Base-by-base conservation (phyloP, 768 basidiomycete species). In the Mycena floridula region DNA sequence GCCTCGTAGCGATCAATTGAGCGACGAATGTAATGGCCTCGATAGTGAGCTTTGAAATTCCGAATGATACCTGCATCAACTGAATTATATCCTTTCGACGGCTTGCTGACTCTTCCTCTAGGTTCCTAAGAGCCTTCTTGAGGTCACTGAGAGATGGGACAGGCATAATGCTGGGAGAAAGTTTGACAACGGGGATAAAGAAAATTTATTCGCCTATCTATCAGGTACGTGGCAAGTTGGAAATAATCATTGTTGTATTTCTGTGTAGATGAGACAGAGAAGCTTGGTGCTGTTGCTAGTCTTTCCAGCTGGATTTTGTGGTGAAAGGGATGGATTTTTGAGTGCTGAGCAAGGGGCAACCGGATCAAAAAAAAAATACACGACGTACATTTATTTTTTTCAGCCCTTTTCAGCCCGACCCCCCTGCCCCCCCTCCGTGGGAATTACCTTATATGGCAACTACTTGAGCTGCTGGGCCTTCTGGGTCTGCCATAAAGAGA, bases 1-100 rank as follows among this genome's bases (percentile, higher is more conserved):
- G 38, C 40, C 16, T 45, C 44, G 16, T 45, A 11, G 9, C 12
- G 12, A 23, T 45, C 44, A 22, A 45, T 23, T 12, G 44, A 11
- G 16, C 25, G 44, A 7, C 7, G 22, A 22, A 12, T 8, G 23
- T 11, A 45, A 40, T 7, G 8, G 7, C 13, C 9, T 7, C 25
- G 40, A 41, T 45, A 45, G 26, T 44, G 8, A n/a, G 43, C 43
- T 39, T 54, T 54, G 51, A 52, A 49, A 4, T 25, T 21, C 11
- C 43, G 37, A 42, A 54, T 54, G 32, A 52, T 47, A 2, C 53
- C 53, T 0, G 37, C 52, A 43, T 54, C 53, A 2, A 35, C 18
- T 2, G 53, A 22, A 55, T 42, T n/a, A 42, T 23, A 27, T 42
- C 40, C 40, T 42, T 25, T 42, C 24, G 40, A 12, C 12, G 11